phyloP scores from a whole-genome alignment of 306 rosid genomes.

The Abrus precatorius region DNA sequence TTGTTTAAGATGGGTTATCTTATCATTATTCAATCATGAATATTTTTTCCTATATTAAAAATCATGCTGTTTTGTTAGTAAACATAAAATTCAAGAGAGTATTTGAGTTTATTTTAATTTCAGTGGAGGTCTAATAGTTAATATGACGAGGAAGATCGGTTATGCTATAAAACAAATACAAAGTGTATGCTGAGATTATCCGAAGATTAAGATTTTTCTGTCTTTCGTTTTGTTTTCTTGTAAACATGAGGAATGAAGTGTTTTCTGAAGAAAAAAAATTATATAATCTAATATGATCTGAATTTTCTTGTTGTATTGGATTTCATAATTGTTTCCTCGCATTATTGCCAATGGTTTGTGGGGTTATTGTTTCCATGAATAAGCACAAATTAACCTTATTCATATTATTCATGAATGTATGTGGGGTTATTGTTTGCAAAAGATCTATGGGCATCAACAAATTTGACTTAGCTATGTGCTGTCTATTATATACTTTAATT shows the following conservation, averaged over 20 bases:
- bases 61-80: too few relatives aligned
- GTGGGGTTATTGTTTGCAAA: constrained; percentile 19
- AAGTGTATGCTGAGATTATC: background rate
- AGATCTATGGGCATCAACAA: background rate
- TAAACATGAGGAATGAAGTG: background rate
- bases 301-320: background rate
- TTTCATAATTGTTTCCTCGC: background rate
- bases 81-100: background rate
- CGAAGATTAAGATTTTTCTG: background rate
- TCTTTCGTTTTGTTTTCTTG: background rate
- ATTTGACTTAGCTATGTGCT: constrained; percentile 2
- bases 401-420: background rate
- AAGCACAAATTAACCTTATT: too few relatives aligned
- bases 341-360: constrained; percentile 8
- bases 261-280: background rate
- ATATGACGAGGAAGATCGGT: background rate
- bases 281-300: background rate
- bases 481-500: background rate
- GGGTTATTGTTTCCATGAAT: constrained; percentile 2
- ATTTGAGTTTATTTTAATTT: background rate
- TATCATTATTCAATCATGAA: too few relatives aligned
- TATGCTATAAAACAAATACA: background rate
- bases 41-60: too few relatives aligned
- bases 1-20: too few relatives aligned
- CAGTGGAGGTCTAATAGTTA: background rate